phyloP scores from a whole-genome alignment of 2,329 filamentous ascomycete species.

The Fusarium oligoseptatum region DNA sequence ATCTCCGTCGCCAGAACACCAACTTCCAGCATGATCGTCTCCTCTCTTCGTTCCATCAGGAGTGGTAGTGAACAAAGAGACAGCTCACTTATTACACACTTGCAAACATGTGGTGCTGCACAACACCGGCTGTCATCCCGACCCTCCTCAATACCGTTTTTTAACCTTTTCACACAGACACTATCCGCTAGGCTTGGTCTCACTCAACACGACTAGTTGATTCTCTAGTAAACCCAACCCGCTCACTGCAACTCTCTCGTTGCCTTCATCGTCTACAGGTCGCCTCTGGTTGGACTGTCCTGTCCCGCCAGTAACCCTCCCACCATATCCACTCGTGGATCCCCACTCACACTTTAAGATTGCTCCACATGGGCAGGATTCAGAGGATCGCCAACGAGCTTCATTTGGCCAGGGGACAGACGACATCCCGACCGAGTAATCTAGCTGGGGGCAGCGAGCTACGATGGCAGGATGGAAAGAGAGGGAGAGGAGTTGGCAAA shows the following conservation, averaged over 20 bases:
- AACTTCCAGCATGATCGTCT: constrained; percentile 17
- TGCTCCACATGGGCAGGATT: constrained; percentile 28
- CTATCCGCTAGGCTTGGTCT: constrained; percentile 15
- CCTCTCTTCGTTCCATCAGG: constrained; percentile 2
- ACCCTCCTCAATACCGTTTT: constrained; percentile 21
- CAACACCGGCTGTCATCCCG: constrained; percentile 35
- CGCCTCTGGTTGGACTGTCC: constrained; percentile 18
- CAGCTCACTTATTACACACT: constrained; percentile 6
- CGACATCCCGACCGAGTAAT: background rate
- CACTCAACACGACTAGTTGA: constrained; percentile 25
- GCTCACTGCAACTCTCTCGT: background rate
- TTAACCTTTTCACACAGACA: constrained; percentile 22
- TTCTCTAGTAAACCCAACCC: constrained; percentile 9
- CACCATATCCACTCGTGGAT: constrained; percentile 11
- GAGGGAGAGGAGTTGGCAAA: constrained; percentile 7
- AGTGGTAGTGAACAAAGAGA: background rate
- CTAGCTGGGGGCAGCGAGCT: background rate
- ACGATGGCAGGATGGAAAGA: background rate
- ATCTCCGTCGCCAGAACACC: constrained; percentile 21
- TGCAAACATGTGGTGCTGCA: constrained; percentile 6
- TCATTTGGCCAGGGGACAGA: constrained; percentile 26
- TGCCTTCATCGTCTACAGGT: constrained; percentile 2
- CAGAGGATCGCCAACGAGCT: constrained; percentile 30
- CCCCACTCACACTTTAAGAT: constrained; percentile 11
- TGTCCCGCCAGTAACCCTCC: constrained; percentile 3